These are phyloP conservation scores for Oryza glaberrima DNA, from an alignment of 176 grass and related monocot species.

Conservation along the genomic window DNA sequence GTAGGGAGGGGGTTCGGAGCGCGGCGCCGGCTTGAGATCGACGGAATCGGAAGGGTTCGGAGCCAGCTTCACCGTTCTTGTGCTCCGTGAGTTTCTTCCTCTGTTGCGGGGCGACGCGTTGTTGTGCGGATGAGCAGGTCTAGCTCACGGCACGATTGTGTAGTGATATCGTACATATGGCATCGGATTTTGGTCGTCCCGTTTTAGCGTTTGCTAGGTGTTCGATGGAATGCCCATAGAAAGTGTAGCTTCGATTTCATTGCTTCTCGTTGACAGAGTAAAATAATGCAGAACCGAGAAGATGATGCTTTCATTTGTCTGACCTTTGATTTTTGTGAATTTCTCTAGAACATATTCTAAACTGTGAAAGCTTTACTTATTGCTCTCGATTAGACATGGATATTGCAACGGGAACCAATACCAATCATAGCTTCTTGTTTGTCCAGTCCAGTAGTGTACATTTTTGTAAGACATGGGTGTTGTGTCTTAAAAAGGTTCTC, in stretches of 20 bases:
- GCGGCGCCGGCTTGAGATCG: background rate
- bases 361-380: background rate
- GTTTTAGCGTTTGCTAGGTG: background rate
- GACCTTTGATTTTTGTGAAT: background rate
- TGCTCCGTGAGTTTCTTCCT: constrained; percentile 23
- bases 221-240: constrained; percentile 27
- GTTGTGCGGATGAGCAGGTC: background rate
- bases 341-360: background rate
- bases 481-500: no score
- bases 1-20: background rate
- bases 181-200: background rate
- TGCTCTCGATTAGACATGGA: background rate
- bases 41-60: background rate
- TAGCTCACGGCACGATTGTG: background rate
- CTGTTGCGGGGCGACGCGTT: background rate
- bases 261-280: background rate
- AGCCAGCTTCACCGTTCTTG: background rate
- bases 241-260: background rate
- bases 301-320: background rate
- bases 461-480: background rate
- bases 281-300: background rate
- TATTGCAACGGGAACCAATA: background rate
- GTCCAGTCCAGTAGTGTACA: background rate
- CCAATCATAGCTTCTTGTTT: constrained; percentile 7
- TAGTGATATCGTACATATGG: background rate